phyloP scores from a whole-genome alignment of 164 flowering plant species.

The Amborella trichopoda region DNA sequence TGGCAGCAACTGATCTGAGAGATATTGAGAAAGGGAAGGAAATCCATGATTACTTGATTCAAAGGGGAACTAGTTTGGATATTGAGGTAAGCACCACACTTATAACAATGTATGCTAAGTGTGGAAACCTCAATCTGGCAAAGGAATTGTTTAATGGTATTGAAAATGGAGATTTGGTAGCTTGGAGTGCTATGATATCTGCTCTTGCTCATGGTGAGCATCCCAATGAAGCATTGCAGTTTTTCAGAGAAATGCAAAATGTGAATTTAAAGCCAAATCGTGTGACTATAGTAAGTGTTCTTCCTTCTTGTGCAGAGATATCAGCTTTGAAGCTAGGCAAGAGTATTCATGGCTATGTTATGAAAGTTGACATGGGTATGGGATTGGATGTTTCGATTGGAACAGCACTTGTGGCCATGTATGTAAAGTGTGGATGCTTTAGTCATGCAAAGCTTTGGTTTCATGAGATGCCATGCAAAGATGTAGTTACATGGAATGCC shows the following conservation, averaged over 20 bases:
- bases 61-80: constrained; percentile 26
- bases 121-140: constrained; percentile 43
- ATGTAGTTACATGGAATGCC: constrained; percentile 6
- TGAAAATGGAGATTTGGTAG: constrained; percentile 17
- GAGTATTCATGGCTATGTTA: constrained; percentile 7
- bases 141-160: constrained; percentile 28
- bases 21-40: constrained; percentile 47
- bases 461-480: background rate
- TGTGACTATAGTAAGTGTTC: constrained; percentile 5
- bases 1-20: constrained; percentile 47
- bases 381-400: constrained; percentile 3
- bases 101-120: constrained; percentile 59
- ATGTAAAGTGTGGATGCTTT: constrained; percentile 6
- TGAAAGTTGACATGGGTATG: constrained; percentile 2
- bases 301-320: constrained; percentile 5
- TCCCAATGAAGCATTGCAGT: constrained; percentile 6
- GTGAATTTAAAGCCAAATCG: background rate
- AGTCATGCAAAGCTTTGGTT: constrained; percentile 1
- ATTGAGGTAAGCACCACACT: constrained; percentile 40
- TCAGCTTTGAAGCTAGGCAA: background rate
- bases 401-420: constrained; percentile 8
- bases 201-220: constrained; percentile 3
- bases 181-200: constrained; percentile 6
- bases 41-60: constrained; percentile 29
- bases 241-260: constrained; percentile 4